A percentile compares a stretch with the other conserved stretches of the same genome.
Evolutionary conservation across 345 rosid genomes (phyloP).

Genomic region (Syzygium oleosum): DNA sequence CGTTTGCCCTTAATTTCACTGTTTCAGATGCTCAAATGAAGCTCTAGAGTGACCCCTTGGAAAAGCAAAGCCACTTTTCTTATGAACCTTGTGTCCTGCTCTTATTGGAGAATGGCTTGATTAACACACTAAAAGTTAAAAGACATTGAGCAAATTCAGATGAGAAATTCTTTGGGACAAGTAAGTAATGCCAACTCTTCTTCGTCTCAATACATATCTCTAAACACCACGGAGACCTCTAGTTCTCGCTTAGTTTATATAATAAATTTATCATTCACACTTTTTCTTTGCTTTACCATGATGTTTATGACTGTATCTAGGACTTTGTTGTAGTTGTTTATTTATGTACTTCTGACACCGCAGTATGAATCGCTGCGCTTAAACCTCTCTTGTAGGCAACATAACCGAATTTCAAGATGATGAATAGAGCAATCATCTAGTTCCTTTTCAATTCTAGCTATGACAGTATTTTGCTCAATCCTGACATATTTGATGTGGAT

Average conservation of each 20-base stretch:
- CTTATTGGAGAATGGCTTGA: slow-evolving; percentile 3
- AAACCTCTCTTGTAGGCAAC: background rate
- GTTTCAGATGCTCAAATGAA: background rate
- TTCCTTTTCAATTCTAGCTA: background rate
- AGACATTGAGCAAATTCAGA: background rate
- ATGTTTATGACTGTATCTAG: background rate
- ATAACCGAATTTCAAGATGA: background rate
- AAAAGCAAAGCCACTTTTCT: background rate
- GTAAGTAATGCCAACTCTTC: background rate
- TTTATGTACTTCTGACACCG: background rate
- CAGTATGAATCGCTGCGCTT: background rate
- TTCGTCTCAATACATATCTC: background rate
- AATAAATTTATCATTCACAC: background rate
- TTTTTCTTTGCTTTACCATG: background rate
- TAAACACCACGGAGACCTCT: background rate
- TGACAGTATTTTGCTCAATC: background rate
- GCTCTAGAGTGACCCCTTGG: background rate
- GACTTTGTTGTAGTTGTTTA: background rate
- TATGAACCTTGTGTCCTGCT: slow-evolving; percentile 1
- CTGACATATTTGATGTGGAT: background rate
- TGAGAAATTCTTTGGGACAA: background rate
- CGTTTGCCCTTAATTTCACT: background rate
- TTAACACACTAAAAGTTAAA: background rate
- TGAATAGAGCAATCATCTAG: background rate
- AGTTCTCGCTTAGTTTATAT: background rate